Evolutionary conservation across 2,329 filamentous ascomycete species (phyloP), one percentile per base, ranked within the genome.

Genomic region (Pyrenochaeta sp.): DNA sequence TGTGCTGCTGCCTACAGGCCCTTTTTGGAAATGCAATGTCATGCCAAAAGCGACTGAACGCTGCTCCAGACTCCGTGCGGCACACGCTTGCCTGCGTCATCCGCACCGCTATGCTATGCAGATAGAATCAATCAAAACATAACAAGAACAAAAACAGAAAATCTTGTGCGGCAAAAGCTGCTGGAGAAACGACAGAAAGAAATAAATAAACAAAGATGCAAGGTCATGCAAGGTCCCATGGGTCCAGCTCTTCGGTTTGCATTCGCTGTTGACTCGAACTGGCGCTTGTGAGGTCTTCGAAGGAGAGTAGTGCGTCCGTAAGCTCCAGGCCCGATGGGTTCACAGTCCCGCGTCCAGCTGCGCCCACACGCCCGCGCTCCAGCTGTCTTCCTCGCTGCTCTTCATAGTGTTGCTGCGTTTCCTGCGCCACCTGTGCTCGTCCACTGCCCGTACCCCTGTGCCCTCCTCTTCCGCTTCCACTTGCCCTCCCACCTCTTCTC

Each of bases 401-500:
- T 21, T 32, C 19, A 10, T 37, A 14, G n/a, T 40, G 11, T 31
- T 32, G 27, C 7, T 34, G 37, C 23, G 7, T 14, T 35, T 14
- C 11, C n/a, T 34, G 18, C 19, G 18, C 7, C n/a, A 15, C 21
- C 7, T 18, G 32, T 35, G 13, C 6, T 2, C 40, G 20, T 3
- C 15, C 31, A 7, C 11, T 27, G 8, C 31, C 32, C 26, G 15
- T 18, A 20, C 15, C 36, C 11, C 42, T 24, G 21, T 41, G 35
- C 7, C 21, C 35, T 19, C 44, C 48, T 18, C 40, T 36, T 22
- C 29, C 38, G 7, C 27, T 19, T 2, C 34, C 36, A 13, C 40
- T 38, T 10, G 13, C 40, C 17, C 45, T 44, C 3, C 31, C 42
- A 28, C 45, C 38, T 44, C 39, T 39, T 30, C 32, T 26, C 19